These are phyloP conservation scores for Paratinospora sagittata DNA, from an alignment of 164 flowering plant species.

Conservation along the genomic window DNA sequence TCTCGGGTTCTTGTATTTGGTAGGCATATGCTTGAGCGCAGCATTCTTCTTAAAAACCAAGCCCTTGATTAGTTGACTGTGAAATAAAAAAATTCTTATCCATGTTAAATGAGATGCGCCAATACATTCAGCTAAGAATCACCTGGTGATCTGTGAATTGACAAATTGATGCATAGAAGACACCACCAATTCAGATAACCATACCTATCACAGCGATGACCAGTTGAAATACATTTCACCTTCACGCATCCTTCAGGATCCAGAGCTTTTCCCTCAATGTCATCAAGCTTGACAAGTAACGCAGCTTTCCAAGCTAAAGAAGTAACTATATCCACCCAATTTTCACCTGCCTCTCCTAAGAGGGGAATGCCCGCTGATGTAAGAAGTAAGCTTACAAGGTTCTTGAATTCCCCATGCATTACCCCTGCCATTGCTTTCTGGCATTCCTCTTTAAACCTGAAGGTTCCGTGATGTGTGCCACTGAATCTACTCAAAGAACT, in stretches of 20 bases:
- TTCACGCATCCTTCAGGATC: conserved; percentile 75
- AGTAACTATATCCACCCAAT: conserved; percentile 77
- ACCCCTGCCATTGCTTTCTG: conserved; percentile 51
- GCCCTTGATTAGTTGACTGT: conserved; percentile 80
- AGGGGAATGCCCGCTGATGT: conserved; percentile 39
- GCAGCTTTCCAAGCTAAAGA: conserved; percentile 93
- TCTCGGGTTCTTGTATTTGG: conserved; percentile 58
- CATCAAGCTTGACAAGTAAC: conserved; percentile 59
- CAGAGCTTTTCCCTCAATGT: conserved; percentile 51
- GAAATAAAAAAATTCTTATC: conserved; percentile 11
- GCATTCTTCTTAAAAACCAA: conserved; percentile 90
- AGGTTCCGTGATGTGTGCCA: conserved; percentile 36
- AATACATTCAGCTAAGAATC: not conserved
- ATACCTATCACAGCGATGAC: conserved; percentile 70
- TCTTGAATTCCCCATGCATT: conserved; percentile 58
- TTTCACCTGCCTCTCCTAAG: conserved; percentile 37
- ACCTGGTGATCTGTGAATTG: not conserved
- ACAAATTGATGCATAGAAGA: not conserved
- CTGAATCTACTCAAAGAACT: conserved; percentile 38
- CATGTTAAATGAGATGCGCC: not conserved
- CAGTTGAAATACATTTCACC: conserved; percentile 87
- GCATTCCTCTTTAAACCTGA: conserved; percentile 47
- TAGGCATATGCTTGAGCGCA: conserved; percentile 89
- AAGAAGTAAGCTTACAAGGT: conserved; percentile 54
- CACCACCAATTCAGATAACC: not conserved